These are phyloP conservation scores for Phytophthora agathidicida DNA, from an alignment of 352 stramenopile species.

Conservation along the genomic window DNA sequence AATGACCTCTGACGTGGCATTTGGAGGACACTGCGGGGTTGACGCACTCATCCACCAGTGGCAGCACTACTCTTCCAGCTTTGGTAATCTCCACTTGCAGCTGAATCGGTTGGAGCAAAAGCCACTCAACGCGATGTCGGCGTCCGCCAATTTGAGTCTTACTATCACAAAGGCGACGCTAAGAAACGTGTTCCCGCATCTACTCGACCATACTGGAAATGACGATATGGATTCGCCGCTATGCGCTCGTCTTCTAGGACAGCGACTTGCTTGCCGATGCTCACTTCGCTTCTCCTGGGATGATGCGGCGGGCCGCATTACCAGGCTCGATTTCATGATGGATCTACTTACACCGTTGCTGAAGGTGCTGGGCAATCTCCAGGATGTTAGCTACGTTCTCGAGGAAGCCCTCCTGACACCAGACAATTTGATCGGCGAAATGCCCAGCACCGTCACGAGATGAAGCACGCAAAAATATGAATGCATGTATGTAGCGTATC, in stretches of 20 bases:
- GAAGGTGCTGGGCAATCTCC: slow-evolving; percentile 14
- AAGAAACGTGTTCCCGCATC: slow-evolving; percentile 17
- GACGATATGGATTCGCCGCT: not conserved
- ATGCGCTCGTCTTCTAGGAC: slow-evolving; percentile 1
- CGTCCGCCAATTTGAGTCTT: slow-evolving; percentile 11
- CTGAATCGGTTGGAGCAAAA: slow-evolving; percentile 29
- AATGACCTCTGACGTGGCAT: slow-evolving; percentile 19
- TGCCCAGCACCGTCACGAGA: not conserved
- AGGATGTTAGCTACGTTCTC: slow-evolving; percentile 14
- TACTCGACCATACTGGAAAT: not conserved
- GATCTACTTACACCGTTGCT: slow-evolving; percentile 22
- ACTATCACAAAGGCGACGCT: slow-evolving; percentile 21
- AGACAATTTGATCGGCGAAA: slow-evolving; percentile 10
- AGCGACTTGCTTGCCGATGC: slow-evolving; percentile 7
- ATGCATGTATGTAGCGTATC: not conserved
- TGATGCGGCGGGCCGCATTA: not conserved
- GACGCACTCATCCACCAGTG: slow-evolving; percentile 34
- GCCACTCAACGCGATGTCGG: not conserved
- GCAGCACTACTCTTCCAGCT: slow-evolving; percentile 29
- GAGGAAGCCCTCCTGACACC: slow-evolving; percentile 17
- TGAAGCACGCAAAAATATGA: not conserved
- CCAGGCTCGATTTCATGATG: slow-evolving; percentile 6
- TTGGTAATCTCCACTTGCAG: slow-evolving; percentile 30
- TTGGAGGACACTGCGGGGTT: slow-evolving; percentile 21
- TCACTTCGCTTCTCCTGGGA: slow-evolving; percentile 21